Evolutionary conservation across 306 rosid species (phyloP).

Genomic region (Delonix regia): DNA sequence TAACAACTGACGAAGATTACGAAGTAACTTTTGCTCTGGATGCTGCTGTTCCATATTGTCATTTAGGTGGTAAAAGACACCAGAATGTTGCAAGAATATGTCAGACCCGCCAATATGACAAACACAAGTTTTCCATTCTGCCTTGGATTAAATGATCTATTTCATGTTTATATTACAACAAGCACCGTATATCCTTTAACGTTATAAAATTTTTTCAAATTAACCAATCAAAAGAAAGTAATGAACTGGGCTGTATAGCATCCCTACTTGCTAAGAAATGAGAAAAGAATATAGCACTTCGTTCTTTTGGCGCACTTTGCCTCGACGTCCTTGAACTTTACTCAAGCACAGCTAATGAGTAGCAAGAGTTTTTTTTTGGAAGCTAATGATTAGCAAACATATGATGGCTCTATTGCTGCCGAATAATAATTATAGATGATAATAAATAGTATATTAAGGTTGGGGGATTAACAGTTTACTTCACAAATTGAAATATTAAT

Average conservation of each 20-base stretch:
- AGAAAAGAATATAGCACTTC: background rate
- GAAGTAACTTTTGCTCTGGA: background rate
- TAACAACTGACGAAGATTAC: conserved; percentile 5
- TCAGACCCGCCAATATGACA: background rate
- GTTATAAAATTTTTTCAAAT: background rate
- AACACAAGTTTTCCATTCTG: background rate
- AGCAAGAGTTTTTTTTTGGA: background rate
- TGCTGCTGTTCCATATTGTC: conserved; percentile 4
- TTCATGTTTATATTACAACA: background rate
- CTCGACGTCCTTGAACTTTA: background rate
- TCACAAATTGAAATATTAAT: no score
- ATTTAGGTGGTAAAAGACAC: conserved; percentile 2
- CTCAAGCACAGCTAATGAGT: background rate
- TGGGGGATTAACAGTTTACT: no score
- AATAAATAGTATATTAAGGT: no score
- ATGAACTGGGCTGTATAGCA: background rate
- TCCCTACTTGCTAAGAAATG: background rate
- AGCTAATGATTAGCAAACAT: background rate
- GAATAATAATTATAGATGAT: background rate
- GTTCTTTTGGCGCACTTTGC: background rate
- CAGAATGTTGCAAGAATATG: background rate
- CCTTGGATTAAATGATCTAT: background rate
- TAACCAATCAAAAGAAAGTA: background rate
- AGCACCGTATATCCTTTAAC: background rate
- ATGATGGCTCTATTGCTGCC: background rate